A percentile compares a stretch with the other conserved stretches of the same genome.
Conservation (phyloP, 73 alveolate genomes). For the Urostyla sp. region DNA sequence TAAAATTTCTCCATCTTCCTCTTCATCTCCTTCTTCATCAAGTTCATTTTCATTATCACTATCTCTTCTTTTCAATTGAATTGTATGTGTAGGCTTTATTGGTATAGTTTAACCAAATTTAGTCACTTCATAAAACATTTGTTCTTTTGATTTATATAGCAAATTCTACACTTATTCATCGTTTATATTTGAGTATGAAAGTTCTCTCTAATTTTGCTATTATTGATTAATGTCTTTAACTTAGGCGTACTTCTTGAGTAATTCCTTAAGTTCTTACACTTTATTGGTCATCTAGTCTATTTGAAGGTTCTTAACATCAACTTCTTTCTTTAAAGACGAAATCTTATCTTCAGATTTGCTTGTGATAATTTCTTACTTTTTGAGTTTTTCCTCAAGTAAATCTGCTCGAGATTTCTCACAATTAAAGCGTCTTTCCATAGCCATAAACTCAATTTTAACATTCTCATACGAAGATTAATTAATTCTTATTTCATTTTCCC, state of each 20-base stretch:
- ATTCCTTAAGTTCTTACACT: too few species aligned
- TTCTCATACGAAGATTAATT: not conserved
- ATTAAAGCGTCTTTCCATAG: not conserved
- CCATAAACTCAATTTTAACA: not conserved
- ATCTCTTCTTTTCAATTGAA: not conserved
- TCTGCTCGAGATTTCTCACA: constrained; percentile 13
- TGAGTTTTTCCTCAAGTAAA: not conserved
- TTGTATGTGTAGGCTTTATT: constrained; percentile 8
- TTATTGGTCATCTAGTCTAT: too few species aligned
- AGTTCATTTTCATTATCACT: not conserved
- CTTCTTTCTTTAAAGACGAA: too few species aligned
- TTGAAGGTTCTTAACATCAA: too few species aligned
- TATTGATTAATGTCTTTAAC: too few species aligned
- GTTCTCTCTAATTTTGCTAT: too few species aligned
- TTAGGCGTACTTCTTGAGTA: too few species aligned
- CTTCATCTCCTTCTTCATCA: constrained; percentile 15
- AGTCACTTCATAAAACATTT: too few species aligned
- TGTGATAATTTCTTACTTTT: constrained; percentile 6
- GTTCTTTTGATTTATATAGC: too few species aligned
- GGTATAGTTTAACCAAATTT: too few species aligned
- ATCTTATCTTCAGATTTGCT: not conserved
- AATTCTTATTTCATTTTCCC: not conserved
- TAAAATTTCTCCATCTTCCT: constrained; percentile 22
- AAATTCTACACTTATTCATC: too few species aligned
- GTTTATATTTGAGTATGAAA: too few species aligned